phyloP scores from a whole-genome alignment of 177 flowering plant genomes.

The Vitis hybrid region DNA sequence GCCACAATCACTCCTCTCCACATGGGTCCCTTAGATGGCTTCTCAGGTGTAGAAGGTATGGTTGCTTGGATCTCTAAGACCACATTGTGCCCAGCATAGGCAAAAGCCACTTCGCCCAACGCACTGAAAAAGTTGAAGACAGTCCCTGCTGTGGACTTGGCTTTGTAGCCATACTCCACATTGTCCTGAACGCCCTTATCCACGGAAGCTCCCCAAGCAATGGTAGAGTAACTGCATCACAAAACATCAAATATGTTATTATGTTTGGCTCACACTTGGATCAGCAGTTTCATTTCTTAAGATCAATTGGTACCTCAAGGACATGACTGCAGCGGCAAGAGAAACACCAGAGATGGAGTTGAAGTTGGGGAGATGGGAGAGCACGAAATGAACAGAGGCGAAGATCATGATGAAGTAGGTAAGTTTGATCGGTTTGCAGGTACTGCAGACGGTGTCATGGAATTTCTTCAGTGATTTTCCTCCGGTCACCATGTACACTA shows the following conservation, averaged over 20 bases:
- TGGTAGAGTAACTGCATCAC: constrained; percentile 45
- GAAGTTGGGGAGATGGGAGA: constrained; percentile 57
- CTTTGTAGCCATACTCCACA: constrained; percentile 35
- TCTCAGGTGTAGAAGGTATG: constrained; percentile 53
- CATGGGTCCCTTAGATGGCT: constrained; percentile 68
- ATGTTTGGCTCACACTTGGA: neutral
- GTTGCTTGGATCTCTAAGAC: constrained; percentile 58
- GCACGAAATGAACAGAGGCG: constrained; percentile 44
- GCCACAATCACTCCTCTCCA: constrained; percentile 61
- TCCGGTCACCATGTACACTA: constrained; percentile 57
- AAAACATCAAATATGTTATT: neutral
- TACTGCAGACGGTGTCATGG: constrained; percentile 28
- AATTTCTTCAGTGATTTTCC: constrained; percentile 48
- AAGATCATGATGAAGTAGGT: constrained; percentile 54
- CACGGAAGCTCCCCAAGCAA: constrained; percentile 50
- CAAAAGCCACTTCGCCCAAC: constrained; percentile 56
- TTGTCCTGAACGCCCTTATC: constrained; percentile 44
- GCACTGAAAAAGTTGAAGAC: constrained; percentile 52
- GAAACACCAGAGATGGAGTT: constrained; percentile 57
- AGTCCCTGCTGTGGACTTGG: constrained; percentile 27
- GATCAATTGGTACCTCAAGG: constrained; percentile 31
- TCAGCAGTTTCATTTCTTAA: neutral
- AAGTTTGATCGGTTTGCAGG: constrained; percentile 31
- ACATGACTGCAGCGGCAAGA: constrained; percentile 56
- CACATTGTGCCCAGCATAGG: constrained; percentile 64